phyloP scores from a whole-genome alignment of 345 rosid genomes.

The Gossypium sturtianum region DNA sequence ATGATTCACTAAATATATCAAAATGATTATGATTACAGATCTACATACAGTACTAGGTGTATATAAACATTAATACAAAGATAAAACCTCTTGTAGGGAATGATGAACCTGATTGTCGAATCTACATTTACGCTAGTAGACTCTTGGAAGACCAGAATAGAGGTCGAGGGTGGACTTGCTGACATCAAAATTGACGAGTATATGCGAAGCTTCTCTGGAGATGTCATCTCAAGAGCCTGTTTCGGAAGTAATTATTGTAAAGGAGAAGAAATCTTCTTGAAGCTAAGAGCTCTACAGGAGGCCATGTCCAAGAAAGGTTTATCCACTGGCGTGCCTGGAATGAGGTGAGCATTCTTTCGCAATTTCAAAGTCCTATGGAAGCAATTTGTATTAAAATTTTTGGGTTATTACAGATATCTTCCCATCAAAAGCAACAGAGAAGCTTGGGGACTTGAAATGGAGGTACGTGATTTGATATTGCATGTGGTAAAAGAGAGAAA shows the following conservation, averaged over 20 bases:
- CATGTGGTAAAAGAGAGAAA: conserved; percentile 29
- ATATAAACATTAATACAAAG: no score
- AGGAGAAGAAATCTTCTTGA: conserved; percentile 34
- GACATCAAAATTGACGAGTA: conserved; percentile 28
- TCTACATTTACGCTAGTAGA: conserved; percentile 20
- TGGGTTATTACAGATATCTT: conserved; percentile 13
- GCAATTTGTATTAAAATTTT: not conserved
- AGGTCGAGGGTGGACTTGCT: conserved; percentile 22
- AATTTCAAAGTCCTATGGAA: not conserved
- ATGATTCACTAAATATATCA: not conserved
- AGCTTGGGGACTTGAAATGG: conserved; percentile 38
- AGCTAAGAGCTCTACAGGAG: conserved; percentile 32
- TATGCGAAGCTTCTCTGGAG: conserved; percentile 42
- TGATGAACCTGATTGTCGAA: conserved; percentile 29
- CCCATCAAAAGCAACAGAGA: conserved; percentile 34
- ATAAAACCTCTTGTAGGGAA: conserved; percentile 19
- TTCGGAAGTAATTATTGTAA: conserved; percentile 38
- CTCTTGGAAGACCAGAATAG: conserved; percentile 34
- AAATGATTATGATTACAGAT: not conserved
- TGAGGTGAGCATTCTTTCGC: conserved; percentile 25
- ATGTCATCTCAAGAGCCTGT: conserved; percentile 47
- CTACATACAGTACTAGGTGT: no score
- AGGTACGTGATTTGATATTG: conserved; percentile 21
- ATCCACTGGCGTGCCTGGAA: conserved; percentile 28
- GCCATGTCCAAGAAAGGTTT: conserved; percentile 29